Evolutionary conservation across 805 yeast species (phyloP).

Genomic region (Metschnikowia rubicola): DNA sequence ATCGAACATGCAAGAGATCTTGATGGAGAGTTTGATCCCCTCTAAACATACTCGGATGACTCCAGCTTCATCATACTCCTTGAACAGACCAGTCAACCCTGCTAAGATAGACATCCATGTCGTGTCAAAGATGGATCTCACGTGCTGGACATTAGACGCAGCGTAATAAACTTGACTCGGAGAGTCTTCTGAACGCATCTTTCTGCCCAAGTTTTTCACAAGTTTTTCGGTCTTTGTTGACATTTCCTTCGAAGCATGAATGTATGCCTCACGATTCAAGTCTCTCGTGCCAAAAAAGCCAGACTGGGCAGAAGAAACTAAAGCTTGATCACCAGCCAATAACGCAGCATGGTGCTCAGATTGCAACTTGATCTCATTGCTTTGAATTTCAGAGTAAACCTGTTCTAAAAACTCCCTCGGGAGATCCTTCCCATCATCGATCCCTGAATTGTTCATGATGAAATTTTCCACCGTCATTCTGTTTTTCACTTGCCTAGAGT

Average conservation of each 20-base stretch:
- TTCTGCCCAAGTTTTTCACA: slow-evolving; percentile 60
- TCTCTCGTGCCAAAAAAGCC: slow-evolving; percentile 70
- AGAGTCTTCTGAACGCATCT: slow-evolving; percentile 38
- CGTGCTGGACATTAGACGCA: slow-evolving; percentile 87
- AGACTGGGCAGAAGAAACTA: slow-evolving; percentile 29
- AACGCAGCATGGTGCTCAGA: slow-evolving; percentile 94
- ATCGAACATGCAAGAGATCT: slow-evolving; percentile 80
- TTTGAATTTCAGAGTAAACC: slow-evolving; percentile 74
- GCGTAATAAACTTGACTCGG: slow-evolving; percentile 56
- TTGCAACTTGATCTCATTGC: slow-evolving; percentile 82
- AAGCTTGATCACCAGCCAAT: slow-evolving; percentile 55
- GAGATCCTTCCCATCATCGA: slow-evolving; percentile 84
- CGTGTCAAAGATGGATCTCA: slow-evolving; percentile 87
- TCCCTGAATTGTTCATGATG: slow-evolving; percentile 81
- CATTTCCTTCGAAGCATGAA: slow-evolving; percentile 90
- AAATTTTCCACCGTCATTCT: slow-evolving; percentile 90
- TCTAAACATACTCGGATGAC: slow-evolving; percentile 69
- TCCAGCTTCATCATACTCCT: slow-evolving; percentile 76
- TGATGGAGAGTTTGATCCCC: slow-evolving; percentile 79
- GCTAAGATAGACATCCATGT: slow-evolving; percentile 97
- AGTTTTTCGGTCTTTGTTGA: slow-evolving; percentile 83
- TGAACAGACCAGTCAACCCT: slow-evolving; percentile 90
- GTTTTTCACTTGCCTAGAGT: slow-evolving; percentile 78
- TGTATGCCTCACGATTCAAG: slow-evolving; percentile 73
- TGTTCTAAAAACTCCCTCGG: slow-evolving; percentile 67